These are phyloP conservation scores for Candida morakotiae DNA, from an alignment of 805 yeast species.

Conservation along the genomic window DNA sequence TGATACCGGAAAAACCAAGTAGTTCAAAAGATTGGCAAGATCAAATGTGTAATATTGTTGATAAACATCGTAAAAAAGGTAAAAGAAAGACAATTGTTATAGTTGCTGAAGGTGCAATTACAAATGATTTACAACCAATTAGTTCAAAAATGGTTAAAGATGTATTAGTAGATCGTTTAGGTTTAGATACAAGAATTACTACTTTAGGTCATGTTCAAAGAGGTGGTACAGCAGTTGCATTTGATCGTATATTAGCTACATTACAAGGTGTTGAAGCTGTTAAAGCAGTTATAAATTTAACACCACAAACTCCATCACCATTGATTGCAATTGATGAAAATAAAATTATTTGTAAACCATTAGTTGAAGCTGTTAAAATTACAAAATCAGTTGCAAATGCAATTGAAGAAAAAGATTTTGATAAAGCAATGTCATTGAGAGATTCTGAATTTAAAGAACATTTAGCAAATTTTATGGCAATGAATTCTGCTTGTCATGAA, in stretches of 20 bases:
- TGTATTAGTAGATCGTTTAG: conserved; percentile 68
- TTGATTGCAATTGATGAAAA: conserved; percentile 88
- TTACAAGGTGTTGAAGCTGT: conserved; percentile 98
- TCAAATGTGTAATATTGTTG: conserved; percentile 70
- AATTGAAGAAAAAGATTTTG: conserved; percentile 73
- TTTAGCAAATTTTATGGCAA: conserved; percentile 64
- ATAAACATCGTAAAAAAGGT: conserved; percentile 79
- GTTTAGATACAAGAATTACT: conserved; percentile 92
- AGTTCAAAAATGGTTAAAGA: conserved; percentile 77
- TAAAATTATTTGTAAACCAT: conserved; percentile 76
- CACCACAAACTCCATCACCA: conserved; percentile 92
- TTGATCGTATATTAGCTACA: conserved; percentile 86
- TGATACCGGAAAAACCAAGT: conserved; percentile 94
- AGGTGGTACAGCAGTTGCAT: conserved; percentile 98
- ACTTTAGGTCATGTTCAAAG: conserved; percentile 97
- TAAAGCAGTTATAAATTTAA: conserved; percentile 80
- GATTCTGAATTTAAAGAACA: conserved; percentile 86
- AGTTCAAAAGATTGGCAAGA: conserved; percentile 70
- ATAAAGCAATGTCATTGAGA: conserved; percentile 79
- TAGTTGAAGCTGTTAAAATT: conserved; percentile 83
- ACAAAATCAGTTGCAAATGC: conserved; percentile 92
- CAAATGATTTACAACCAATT: conserved; percentile 73
- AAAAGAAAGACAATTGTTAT: conserved; percentile 93
- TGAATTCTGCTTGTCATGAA: conserved; percentile 65
- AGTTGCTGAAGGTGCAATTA: conserved; percentile 98